A percentile compares a stretch with the other conserved stretches of the same genome.
Conservation (phyloP, 768 basidiomycete species). For the Psilocybe azurescens region DNA sequence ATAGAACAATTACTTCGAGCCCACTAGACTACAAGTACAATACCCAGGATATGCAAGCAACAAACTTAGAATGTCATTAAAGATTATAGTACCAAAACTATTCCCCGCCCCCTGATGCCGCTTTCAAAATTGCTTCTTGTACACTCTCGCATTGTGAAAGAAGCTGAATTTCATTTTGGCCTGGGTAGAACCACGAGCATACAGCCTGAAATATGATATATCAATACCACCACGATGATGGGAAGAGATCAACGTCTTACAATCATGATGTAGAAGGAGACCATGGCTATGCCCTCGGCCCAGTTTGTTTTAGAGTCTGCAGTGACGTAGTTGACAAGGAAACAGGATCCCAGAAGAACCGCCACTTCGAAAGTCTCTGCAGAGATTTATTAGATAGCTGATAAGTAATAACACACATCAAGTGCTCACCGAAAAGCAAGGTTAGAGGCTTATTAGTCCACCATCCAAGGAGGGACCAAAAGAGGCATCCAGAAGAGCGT, state of each 20-base stretch:
- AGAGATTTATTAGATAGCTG: background rate
- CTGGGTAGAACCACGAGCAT: constrained; percentile 72
- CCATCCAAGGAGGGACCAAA: constrained; percentile 70
- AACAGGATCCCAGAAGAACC: constrained; percentile 66
- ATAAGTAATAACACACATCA: background rate
- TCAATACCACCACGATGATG: background rate
- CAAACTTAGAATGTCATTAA: background rate
- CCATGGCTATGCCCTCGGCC: constrained; percentile 72
- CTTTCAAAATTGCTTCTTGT: constrained; percentile 35
- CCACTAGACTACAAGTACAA: background rate
- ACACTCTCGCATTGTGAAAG: constrained; percentile 50
- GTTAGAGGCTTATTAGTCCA: constrained; percentile 63
- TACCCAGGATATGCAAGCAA: background rate
- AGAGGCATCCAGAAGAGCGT: constrained; percentile 82
- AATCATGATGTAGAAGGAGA: constrained; percentile 72
- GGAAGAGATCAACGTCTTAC: constrained; percentile 33
- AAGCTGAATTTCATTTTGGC: constrained; percentile 52
- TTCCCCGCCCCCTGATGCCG: background rate
- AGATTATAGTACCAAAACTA: background rate
- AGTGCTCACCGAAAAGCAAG: constrained; percentile 65
- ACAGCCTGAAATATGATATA: constrained; percentile 45
- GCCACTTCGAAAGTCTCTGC: constrained; percentile 75
- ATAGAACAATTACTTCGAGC: background rate
- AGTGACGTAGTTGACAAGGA: constrained; percentile 82
- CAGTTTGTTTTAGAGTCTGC: constrained; percentile 83